Evolutionary conservation across 495 filamentous ascomycete genomes (phyloP).

Genomic region (Massariosphaeria phaeospora): DNA sequence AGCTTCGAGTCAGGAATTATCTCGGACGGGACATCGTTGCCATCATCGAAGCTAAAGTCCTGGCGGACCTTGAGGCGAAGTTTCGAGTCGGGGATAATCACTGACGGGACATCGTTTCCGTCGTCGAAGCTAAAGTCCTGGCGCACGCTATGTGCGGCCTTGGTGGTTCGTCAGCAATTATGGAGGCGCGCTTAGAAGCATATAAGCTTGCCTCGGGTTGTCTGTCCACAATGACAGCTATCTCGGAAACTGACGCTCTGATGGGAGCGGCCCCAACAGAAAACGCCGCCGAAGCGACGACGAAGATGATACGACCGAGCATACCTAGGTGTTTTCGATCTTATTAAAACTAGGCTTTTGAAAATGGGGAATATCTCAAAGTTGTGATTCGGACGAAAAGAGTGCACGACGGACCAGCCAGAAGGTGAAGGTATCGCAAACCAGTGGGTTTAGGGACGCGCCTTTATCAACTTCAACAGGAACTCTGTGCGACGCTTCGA

Average conservation of each 20-base stretch:
- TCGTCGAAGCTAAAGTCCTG: background rate
- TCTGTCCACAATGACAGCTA: background rate
- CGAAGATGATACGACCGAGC: background rate
- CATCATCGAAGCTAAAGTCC: background rate
- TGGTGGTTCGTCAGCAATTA: background rate
- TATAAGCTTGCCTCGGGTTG: background rate
- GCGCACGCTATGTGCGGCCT: background rate
- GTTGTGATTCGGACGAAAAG: background rate
- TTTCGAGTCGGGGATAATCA: background rate
- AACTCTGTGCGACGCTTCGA: slow-evolving; percentile 7
- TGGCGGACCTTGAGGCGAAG: background rate
- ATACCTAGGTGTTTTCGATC: background rate
- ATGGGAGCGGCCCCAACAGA: background rate
- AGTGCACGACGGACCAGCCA: background rate
- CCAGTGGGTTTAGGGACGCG: background rate
- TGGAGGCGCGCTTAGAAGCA: background rate
- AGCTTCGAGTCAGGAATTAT: background rate
- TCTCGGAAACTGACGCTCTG: background rate
- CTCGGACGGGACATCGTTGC: background rate
- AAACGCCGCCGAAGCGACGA: background rate
- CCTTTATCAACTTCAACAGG: background rate
- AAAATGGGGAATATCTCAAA: background rate
- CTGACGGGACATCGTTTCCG: background rate
- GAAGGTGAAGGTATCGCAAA: background rate
- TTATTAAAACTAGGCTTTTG: too few species aligned